Evolutionary conservation across 805 yeast genomes (phyloP), one percentile per base, ranked within the genome.

Genomic region (Saccharomycopsis amapae): DNA sequence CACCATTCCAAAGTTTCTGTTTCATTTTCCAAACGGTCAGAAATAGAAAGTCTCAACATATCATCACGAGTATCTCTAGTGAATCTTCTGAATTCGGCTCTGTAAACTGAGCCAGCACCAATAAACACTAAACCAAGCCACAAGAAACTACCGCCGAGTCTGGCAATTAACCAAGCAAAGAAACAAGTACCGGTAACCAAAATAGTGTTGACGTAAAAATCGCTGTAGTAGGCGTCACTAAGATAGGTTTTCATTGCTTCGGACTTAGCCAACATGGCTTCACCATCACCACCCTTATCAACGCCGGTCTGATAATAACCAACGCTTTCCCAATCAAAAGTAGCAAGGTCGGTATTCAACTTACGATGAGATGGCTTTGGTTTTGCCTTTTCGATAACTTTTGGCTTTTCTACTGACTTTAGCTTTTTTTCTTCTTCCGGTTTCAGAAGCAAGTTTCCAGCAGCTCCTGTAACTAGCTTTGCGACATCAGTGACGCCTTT

Each of bases 1-100:
- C 85, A 61, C 95, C 95, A 85, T 49, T 80, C 77, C 77, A 85
- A 82, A 6, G 89, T 79, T 64, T 85, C 95, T 45, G 72, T 59
- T 55, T 72, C 74, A 40, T 74, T 71, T 48, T 79, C 85, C 51
- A 85, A 65, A 33, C 78, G 68, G 59, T 81, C 84, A 40, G 70
- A 66, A n/a, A 86, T 76, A 23, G 72, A 68, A 38, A 73, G 62
- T 65, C 95, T 74, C 43, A 72, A 67, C 75, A 85, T 73, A 59
- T 85, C 94, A 63, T 85, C 95, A 51, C 87, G 71, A 30, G 83
- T 67, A 56, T 84, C 76, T 53, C 86, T 69, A 59, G 79, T 79
- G 60, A 84, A 83, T 58, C 95, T 74, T 58, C 90, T 75, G 55
- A 79, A 78, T 62, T 85, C 93, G 15, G 78, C 66, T 45, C 83